phyloP scores from a whole-genome alignment of 2,329 filamentous ascomycete genomes.

The Atkinsonella hypoxylon region DNA sequence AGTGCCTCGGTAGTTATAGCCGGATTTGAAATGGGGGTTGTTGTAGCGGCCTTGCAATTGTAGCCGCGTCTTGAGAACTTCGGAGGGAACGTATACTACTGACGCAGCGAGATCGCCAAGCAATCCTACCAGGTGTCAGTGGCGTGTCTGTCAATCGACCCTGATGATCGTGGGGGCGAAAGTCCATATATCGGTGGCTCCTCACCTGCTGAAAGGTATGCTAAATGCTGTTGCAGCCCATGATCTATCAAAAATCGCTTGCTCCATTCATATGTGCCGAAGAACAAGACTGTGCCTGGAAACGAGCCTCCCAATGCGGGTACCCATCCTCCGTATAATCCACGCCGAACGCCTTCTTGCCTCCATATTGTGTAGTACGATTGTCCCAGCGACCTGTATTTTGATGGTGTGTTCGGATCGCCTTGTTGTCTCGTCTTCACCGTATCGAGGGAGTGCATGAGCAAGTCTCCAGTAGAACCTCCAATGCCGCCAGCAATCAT shows the following conservation, averaged over 20 bases:
- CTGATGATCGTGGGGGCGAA: background rate
- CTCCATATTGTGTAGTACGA: slow-evolving; percentile 89
- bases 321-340: slow-evolving; percentile 85
- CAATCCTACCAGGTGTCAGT: slow-evolving; percentile 48
- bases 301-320: slow-evolving; percentile 89
- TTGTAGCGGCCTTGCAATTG: slow-evolving; percentile 92
- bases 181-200: background rate
- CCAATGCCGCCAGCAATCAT: slow-evolving; percentile 94
- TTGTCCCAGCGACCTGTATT: slow-evolving; percentile 79
- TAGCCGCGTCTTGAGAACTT: slow-evolving; percentile 93
- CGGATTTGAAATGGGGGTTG: slow-evolving; percentile 85
- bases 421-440: slow-evolving; percentile 98
- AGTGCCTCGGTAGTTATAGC: slow-evolving; percentile 90
- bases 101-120: slow-evolving; percentile 86
- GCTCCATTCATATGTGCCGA: slow-evolving; percentile 91
- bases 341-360: slow-evolving; percentile 77
- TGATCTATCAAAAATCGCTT: slow-evolving; percentile 80
- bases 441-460: slow-evolving; percentile 98
- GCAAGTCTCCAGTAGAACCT: slow-evolving; percentile 85
- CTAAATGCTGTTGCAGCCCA: slow-evolving; percentile 68
- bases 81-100: slow-evolving; percentile 88
- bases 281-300: slow-evolving; percentile 87
- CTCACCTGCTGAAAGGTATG: slow-evolving; percentile 75
- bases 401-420: slow-evolving; percentile 83
- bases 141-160: background rate